Evolutionary conservation across 73 alveolate genomes (phyloP), one percentile per base, ranked within the genome.

Genomic region (Paramecium pentaurelia): DNA sequence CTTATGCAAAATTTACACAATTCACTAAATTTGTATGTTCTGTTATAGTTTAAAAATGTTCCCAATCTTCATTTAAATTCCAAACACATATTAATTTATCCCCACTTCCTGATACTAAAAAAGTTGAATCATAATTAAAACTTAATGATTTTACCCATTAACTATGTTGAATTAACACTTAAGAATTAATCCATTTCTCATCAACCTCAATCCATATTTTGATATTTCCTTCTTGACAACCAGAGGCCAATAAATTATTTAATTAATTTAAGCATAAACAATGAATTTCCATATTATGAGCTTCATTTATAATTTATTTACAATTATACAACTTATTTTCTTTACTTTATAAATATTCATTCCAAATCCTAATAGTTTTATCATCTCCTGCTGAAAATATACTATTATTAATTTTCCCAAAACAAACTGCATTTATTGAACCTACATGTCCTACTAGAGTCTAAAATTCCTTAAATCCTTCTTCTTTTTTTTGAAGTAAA

Each of bases 31-130:
- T 34, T 32, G 84, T 27, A 64, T 64, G 84, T 32, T 64, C 84
- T 12, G 32, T 28, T 14, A 64, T 11, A 0, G 84, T 64, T 64
- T 64, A 12, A 14, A 64, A 64, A 64, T 64, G 47, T 20, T 64
- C 84, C 84, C 84, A 64, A 64, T 64, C 84, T 38, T 73, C 87
- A 73, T 73, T 38, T 18, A 73, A 73, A 36, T 73, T 36, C 87
- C 87, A 73, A 73, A 73, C 28, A 37, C 34, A 30, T 4, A 73
- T 25, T 30, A 3, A 30, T 30, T 40, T 34, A 38, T 73, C 87
- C 18, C 87, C 60, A 18, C 87, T 73, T n/a, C 87, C 87, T 4
- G 87, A 73, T 8, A 38, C 37, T 18, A 73, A 14, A 38, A 73
- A 73, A 12, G 58, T 73, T 16, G 87, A 73, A 20, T 73, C 87